Evolutionary conservation across 2,329 filamentous ascomycete genomes (phyloP).

Genomic region (Phialophora macrospora): DNA sequence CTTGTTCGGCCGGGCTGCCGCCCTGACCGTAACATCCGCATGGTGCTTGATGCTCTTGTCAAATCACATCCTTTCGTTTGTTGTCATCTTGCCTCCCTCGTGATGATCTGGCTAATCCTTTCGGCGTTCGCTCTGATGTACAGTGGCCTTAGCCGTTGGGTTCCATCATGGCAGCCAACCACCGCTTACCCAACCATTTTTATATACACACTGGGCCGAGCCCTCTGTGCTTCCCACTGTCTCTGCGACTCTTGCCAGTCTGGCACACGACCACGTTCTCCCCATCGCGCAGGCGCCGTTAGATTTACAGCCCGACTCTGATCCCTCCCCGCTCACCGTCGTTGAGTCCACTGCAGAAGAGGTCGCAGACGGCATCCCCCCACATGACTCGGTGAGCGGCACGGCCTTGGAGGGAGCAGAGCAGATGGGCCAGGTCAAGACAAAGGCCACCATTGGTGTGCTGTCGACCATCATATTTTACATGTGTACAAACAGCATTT

Average conservation of each 20-base stretch:
- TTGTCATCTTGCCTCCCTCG: slow-evolving; percentile 23
- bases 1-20: slow-evolving; percentile 20
- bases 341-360: slow-evolving; percentile 16
- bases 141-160: slow-evolving; percentile 39
- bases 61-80: slow-evolving; percentile 26
- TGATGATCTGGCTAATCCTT: slow-evolving; percentile 34
- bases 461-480: slow-evolving; percentile 51
- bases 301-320: slow-evolving; percentile 2
- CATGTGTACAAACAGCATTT: slow-evolving; percentile 54
- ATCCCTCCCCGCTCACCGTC: slow-evolving; percentile 17
- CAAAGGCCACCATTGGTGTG: slow-evolving; percentile 48
- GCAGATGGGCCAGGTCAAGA: slow-evolving; percentile 47
- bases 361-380: slow-evolving; percentile 1
- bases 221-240: slow-evolving; percentile 15
- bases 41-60: slow-evolving; percentile 22
- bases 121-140: slow-evolving; percentile 30
- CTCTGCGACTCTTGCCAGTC: slow-evolving; percentile 18
- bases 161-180: slow-evolving; percentile 27
- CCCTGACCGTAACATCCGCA: slow-evolving; percentile 29
- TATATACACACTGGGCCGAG: slow-evolving; percentile 31
- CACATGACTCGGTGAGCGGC: slow-evolving; percentile 29
- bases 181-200: slow-evolving; percentile 28
- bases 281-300: slow-evolving; percentile 15
- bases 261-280: slow-evolving; percentile 12
- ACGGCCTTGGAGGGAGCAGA: slow-evolving; percentile 40